A percentile compares a stretch with the other conserved stretches of the same genome.
These are phyloP conservation scores for Colletotrichum somersetense DNA, from an alignment of 2,329 filamentous ascomycete genomes.

Conservation along the genomic window DNA sequence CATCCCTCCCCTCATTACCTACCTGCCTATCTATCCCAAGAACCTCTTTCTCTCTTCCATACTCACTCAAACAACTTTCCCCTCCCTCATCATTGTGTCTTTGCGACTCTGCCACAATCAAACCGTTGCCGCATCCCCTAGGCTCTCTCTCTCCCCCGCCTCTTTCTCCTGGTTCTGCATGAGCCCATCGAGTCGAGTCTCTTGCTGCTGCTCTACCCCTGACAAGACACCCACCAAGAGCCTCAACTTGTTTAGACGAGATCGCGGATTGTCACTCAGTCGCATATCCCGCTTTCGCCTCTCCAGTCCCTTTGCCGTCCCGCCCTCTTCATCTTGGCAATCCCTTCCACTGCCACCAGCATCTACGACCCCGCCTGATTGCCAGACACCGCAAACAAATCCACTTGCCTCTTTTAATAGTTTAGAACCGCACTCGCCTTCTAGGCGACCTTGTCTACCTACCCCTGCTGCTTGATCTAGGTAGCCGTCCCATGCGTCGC, in stretches of 20 bases:
- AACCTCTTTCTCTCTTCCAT: constrained; percentile 25
- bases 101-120: constrained; percentile 38
- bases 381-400: constrained; percentile 18
- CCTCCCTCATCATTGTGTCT: constrained; percentile 3
- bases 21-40: constrained; percentile 13
- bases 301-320: constrained; percentile 26
- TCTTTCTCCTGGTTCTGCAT: constrained; percentile 22
- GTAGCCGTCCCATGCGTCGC: constrained; percentile 11
- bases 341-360: constrained; percentile 21
- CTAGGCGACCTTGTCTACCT: background rate
- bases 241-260: constrained; percentile 21
- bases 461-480: constrained; percentile 11
- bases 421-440: background rate
- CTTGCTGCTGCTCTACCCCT: background rate
- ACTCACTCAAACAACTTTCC: constrained; percentile 46
- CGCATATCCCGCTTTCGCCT: constrained; percentile 33
- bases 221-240: background rate
- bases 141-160: constrained; percentile 28
- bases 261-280: constrained; percentile 15
- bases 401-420: background rate
- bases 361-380: constrained; percentile 18
- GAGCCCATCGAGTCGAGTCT: constrained; percentile 26
- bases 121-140: constrained; percentile 25
- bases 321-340: constrained; percentile 10
- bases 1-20: constrained; percentile 22